Base-by-base conservation (phyloP, 192 early-diverging fungal genomes). In the Coemansia sp. region DNA sequence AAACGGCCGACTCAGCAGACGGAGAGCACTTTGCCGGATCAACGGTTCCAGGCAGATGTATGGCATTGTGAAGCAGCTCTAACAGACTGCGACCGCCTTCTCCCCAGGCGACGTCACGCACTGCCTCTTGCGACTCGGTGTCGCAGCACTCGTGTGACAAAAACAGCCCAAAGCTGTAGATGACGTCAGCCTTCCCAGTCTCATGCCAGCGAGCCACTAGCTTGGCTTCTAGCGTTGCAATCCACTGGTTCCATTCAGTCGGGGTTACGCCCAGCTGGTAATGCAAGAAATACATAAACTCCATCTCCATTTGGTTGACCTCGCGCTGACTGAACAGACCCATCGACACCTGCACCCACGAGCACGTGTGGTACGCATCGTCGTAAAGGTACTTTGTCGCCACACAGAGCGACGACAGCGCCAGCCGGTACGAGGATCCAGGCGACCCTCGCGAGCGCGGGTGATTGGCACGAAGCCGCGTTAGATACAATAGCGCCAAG, bases 331-430 rank as follows among this genome's bases (percentile, higher is more conserved):
- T 70, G 57, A 85, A 87, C 48, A 85, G 68, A 5, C 82, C 82
- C 69, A 76, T 79, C 8, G 77, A 79, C 9, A 87, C 86, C 62
- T 82, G 77, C 11, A 82, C 79, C 88, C 88, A 90, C 17, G 88
- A 87, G 50, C 85, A 82, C 56, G 84, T 88, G 62, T 82, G 78
- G 69, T 86, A 88, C 42, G 85, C 86, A 58, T 85, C 79, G 71
- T 90, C 88, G 55, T 87, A 84, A 10, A 87, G 79, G 54, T 81
- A 87, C 71, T 90, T 90, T 68, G 83, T 83, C 14, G 88, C 86
- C 31, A 88, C 70, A 49, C 87, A 85, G 31, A 90, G 81, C 25
- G 86, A 78, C 20, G 88, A 81, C 15, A 90, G 72, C 34, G 87
- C 85, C 59, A 90, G 84, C 17, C 88, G 73, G 51, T 87, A 85